phyloP scores from a whole-genome alignment of 2,329 filamentous ascomycete species.

The Aspergillus sp. region DNA sequence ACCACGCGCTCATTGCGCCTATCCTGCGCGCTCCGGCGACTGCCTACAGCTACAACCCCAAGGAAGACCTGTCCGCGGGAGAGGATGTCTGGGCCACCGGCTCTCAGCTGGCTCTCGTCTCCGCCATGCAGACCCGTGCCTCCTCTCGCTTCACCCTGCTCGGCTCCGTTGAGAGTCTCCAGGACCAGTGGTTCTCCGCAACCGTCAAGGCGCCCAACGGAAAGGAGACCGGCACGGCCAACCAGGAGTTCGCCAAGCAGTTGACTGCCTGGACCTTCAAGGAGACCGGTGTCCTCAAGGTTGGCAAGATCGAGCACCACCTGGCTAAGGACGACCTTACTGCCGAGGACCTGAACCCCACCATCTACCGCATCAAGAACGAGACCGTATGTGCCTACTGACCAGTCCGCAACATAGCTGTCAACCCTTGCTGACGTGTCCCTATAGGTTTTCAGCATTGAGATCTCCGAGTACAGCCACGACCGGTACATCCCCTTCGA shows the following conservation, averaged over 20 bases:
- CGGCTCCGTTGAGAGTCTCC: conserved; percentile 81
- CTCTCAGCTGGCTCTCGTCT: conserved; percentile 79
- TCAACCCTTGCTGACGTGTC: conserved; percentile 5
- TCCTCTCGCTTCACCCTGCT: conserved; percentile 85
- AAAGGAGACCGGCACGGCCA: conserved; percentile 67
- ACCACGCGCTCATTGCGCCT: conserved; percentile 74
- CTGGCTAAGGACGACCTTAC: conserved; percentile 53
- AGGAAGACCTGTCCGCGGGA: conserved; percentile 71
- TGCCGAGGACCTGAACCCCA: conserved; percentile 65
- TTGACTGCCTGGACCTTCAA: conserved; percentile 95
- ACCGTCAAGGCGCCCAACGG: conserved; percentile 63
- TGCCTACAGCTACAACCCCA: conserved; percentile 91
- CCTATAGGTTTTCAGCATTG: conserved; percentile 76
- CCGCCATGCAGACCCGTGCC: conserved; percentile 86
- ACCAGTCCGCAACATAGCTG: too few relatives aligned
- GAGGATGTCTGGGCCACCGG: conserved; percentile 87
- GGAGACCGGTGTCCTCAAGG: conserved; percentile 84
- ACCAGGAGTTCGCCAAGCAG: conserved; percentile 81
- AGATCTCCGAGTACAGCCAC: conserved; percentile 79
- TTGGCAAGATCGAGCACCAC: conserved; percentile 80
- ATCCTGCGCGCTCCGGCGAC: conserved; percentile 80
- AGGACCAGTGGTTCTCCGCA: conserved; percentile 85
- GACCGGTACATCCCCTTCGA: conserved; percentile 75
- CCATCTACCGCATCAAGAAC: conserved; percentile 93
- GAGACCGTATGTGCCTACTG: conserved; percentile 72